Percentiles rank a stretch among this genome's conserved stretches.
Evolutionary conservation across 257 asterid genomes (phyloP).

Genomic region (Jacaranda copaia): DNA sequence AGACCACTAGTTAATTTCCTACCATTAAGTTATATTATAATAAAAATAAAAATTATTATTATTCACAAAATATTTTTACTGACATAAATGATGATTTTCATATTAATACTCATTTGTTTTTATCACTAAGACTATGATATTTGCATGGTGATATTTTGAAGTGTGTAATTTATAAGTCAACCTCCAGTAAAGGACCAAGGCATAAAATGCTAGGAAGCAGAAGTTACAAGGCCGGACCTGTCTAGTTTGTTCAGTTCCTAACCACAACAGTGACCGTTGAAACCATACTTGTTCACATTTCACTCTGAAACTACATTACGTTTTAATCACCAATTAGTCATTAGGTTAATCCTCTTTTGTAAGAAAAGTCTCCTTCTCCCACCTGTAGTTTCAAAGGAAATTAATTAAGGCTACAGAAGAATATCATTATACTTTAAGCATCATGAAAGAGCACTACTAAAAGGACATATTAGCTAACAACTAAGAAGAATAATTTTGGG

Average conservation of each 20-base stretch:
- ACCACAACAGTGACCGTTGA: neutral
- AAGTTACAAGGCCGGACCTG: neutral
- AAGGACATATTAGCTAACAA: constrained; percentile 27
- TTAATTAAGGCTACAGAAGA: neutral
- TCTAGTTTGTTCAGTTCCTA: neutral
- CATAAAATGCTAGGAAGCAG: no score
- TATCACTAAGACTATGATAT: no score
- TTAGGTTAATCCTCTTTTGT: constrained; percentile 2
- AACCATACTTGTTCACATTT: neutral
- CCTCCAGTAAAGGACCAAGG: no score
- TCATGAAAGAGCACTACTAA: constrained; percentile 3
- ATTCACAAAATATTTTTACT: no score
- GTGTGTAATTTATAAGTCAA: no score
- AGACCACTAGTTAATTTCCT: no score
- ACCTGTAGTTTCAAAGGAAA: neutral
- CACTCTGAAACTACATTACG: neutral
- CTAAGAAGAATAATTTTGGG: neutral
- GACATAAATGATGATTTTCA: no score
- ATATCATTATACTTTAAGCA: constrained; percentile 4
- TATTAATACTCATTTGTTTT: no score
- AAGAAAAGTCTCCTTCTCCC: constrained; percentile 20
- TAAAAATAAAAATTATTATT: no score
- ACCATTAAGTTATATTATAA: no score
- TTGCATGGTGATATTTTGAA: no score
- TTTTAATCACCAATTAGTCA: neutral